Conservation (phyloP, 129 eudicot species). For the Saposhnikovia divaricata region DNA sequence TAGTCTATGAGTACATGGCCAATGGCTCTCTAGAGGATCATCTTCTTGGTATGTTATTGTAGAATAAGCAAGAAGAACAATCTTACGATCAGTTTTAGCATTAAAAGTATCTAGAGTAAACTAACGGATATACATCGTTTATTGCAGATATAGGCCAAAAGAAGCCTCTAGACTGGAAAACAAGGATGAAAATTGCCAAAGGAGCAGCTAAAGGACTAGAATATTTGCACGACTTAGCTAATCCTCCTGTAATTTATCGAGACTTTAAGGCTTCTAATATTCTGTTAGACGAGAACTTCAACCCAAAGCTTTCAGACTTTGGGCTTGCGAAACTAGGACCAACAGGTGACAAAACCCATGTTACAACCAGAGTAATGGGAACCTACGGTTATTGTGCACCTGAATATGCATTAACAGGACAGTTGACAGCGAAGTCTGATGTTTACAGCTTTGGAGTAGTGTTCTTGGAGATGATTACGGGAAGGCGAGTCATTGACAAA, state of each 20-base stretch:
- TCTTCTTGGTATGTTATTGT: constrained; percentile 54
- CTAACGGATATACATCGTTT: not conserved
- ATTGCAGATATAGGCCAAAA: constrained; percentile 15
- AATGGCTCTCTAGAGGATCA: constrained; percentile 89
- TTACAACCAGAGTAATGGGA: constrained; percentile 87
- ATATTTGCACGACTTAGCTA: constrained; percentile 69
- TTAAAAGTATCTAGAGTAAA: not conserved
- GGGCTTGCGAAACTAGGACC: constrained; percentile 91
- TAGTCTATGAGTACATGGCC: constrained; percentile 72
- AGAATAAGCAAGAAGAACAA: not conserved
- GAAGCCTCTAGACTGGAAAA: constrained; percentile 71
- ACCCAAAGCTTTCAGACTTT: constrained; percentile 82
- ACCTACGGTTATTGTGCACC: constrained; percentile 97
- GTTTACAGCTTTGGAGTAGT: constrained; percentile 96
- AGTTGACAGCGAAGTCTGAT: constrained; percentile 72
- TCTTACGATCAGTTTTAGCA: not conserved
- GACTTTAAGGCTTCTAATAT: constrained; percentile 92
- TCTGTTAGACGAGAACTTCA: constrained; percentile 59
- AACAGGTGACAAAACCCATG: constrained; percentile 50
- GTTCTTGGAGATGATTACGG: constrained; percentile 80
- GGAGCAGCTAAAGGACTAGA: constrained; percentile 91
- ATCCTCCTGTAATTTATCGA: constrained; percentile 79
- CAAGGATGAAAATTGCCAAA: constrained; percentile 72
- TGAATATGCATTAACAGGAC: constrained; percentile 81
- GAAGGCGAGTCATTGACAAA: constrained; percentile 74